These are phyloP conservation scores for Prunus mongolica DNA, from an alignment of 306 rosid genomes.

Conservation along the genomic window DNA sequence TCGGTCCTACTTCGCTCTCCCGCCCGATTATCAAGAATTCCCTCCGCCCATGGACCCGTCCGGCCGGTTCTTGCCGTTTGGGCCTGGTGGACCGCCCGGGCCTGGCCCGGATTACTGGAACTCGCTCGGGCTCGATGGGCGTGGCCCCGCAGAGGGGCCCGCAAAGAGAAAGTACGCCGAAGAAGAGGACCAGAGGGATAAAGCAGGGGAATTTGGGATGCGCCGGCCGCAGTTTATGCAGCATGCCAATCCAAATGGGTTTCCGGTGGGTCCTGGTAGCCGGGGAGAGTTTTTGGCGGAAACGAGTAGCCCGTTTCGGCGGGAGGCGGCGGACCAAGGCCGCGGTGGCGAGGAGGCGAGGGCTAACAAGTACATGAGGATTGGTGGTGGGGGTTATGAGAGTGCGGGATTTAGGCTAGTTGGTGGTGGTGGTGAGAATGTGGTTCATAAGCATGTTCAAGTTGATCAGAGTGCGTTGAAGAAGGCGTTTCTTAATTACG, in stretches of 20 bases:
- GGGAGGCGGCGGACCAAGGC: background rate
- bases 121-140: conserved; percentile 48
- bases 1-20: conserved; percentile 89
- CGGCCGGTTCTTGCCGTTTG: conserved; percentile 32
- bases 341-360: conserved; percentile 39
- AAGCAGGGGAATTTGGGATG: conserved; percentile 42
- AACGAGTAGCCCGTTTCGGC: conserved; percentile 44
- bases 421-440: conserved; percentile 4
- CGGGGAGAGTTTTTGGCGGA: conserved; percentile 38
- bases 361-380: conserved; percentile 54
- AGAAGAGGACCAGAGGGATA: conserved; percentile 36
- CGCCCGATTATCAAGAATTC: conserved; percentile 79
- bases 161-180: conserved; percentile 60
- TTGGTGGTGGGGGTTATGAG: conserved; percentile 40
- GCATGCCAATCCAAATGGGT: conserved; percentile 47
- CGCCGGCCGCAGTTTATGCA: conserved; percentile 55
- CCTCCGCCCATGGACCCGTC: conserved; percentile 31
- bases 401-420: conserved; percentile 35
- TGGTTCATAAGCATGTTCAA: conserved; percentile 41
- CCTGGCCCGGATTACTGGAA: conserved; percentile 58
- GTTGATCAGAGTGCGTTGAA: conserved; percentile 68
- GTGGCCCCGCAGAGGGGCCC: conserved; percentile 42
- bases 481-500: conserved; percentile 65
- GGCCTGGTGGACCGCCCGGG: conserved; percentile 35
- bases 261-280: conserved; percentile 29